These are phyloP conservation scores for Cladochytrium replicatum DNA, from an alignment of 192 early-diverging fungal genomes.

Conservation along the genomic window DNA sequence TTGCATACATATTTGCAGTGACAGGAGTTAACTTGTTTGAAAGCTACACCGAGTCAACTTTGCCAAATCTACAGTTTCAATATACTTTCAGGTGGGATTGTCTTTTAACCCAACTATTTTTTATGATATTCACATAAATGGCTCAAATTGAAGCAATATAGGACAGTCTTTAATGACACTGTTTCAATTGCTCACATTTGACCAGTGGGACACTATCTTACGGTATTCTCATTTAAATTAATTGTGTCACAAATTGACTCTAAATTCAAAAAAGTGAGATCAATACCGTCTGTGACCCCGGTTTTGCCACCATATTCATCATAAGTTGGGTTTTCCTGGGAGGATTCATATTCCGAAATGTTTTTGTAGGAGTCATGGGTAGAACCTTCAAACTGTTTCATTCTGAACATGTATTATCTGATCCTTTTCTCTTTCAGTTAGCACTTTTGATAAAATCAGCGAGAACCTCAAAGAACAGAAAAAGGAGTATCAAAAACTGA, in stretches of 20 bases:
- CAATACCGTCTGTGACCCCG: constrained; percentile 13
- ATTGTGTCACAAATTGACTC: background rate
- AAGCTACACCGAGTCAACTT: constrained; percentile 12
- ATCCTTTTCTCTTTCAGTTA: constrained; percentile 4
- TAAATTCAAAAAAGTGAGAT: constrained; percentile 13
- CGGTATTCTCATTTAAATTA: background rate
- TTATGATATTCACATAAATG: background rate
- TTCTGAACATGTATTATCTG: no score
- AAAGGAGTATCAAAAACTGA: constrained; percentile 10
- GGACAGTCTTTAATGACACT: constrained; percentile 24
- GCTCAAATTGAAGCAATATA: constrained; percentile 9
- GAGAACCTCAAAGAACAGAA: constrained; percentile 25
- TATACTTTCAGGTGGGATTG: constrained; percentile 17
- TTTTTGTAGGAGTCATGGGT: constrained; percentile 41
- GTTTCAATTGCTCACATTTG: constrained; percentile 35
- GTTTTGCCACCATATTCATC: constrained; percentile 22
- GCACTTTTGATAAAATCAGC: constrained; percentile 35
- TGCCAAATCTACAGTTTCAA: constrained; percentile 18
- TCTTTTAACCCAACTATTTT: background rate
- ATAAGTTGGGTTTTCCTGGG: constrained; percentile 35
- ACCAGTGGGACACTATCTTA: constrained; percentile 31
- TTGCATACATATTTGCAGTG: constrained; percentile 20
- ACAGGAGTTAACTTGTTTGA: constrained; percentile 30
- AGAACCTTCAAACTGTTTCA: background rate
- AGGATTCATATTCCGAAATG: constrained; percentile 38